A percentile compares a stretch with the other conserved stretches of the same genome.
These are phyloP conservation scores for Pulicaria dysenterica DNA, from an alignment of 129 eudicot genomes.

Conservation along the genomic window DNA sequence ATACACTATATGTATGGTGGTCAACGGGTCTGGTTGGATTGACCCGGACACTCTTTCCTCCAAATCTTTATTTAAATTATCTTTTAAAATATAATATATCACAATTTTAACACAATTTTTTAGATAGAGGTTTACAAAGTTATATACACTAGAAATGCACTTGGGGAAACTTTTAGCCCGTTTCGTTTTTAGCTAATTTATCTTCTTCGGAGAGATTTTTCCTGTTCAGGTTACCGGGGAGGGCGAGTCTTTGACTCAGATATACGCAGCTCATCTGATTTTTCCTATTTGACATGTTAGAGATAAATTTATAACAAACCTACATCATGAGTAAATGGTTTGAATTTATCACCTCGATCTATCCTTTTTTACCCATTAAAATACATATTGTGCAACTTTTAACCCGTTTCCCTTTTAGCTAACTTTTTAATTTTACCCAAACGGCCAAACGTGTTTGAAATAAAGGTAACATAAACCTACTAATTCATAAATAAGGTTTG, in stretches of 20 bases:
- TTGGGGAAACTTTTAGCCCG: neutral
- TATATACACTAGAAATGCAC: neutral
- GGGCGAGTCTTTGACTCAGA: too few species aligned
- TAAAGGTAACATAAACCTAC: neutral
- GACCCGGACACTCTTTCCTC: neutral
- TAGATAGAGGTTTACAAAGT: neutral
- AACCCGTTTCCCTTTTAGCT: neutral
- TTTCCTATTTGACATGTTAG: too few species aligned
- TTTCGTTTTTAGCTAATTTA: neutral
- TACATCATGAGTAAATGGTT: too few species aligned
- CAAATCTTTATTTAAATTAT: neutral
- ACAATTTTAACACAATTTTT: neutral
- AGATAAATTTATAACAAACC: too few species aligned
- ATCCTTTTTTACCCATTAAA: too few species aligned
- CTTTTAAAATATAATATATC: neutral
- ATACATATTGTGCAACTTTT: too few species aligned
- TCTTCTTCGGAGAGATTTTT: too few species aligned
- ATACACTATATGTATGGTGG: too few species aligned
- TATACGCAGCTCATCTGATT: too few species aligned
- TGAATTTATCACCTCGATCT: too few species aligned
- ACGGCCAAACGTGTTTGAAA: neutral
- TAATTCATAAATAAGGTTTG: neutral
- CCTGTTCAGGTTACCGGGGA: too few species aligned
- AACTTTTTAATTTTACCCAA: neutral
- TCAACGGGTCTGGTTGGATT: slow-evolving; percentile 5